Evolutionary conservation across 2,329 filamentous ascomycete species (phyloP), one percentile per base, ranked within the genome.

Genomic region (Nigrograna mackinnonii): DNA sequence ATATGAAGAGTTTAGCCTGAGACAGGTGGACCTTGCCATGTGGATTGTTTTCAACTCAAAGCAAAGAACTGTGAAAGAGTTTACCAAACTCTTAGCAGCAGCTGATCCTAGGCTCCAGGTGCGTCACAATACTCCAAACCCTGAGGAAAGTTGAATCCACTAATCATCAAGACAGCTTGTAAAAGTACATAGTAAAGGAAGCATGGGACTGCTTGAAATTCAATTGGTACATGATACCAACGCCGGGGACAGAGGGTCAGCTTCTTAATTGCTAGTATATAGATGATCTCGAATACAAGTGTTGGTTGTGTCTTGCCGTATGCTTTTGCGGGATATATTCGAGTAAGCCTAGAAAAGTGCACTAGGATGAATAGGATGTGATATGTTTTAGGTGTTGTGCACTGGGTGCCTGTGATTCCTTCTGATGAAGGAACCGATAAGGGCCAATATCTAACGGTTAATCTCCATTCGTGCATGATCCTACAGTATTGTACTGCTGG

Each of bases 11-110:
- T 50, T 54, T 12, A 24, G 37, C 5, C 38, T 65, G 35, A 39
- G 63, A 5, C 66, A 68, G 34, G 39, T 62, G 2, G 66, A 68
- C 37, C 50, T 68, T 13, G 41, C 42, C 22, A 66, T 68, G 64
- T 46, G 62, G 41, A 41, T 63, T 5, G 50, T 6, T 31, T 46
- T 40, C 30, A 60, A 38, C 7, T 6, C 58, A 6, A 59, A 57
- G 38, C 55, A 62, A 43, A 13, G 44, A 9, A 35, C 19, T 21
- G 32, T 74, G 0, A 73, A 55, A 4, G 46, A 43, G 11, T 39
- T 35, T 18, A 41, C 38, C 31, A 49, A 51, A 4, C 48, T 35
- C 6, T 24, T 43, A 21, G 14, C 20, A 13, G 20, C 12, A 19
- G 40, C 44, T 12, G 44, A 44, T n/a, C 13, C 13, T 6, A 32